A percentile compares a stretch with the other conserved stretches of the same genome.
Evolutionary conservation across 106 monocot species (phyloP).

Genomic region (Dioscorea alata): DNA sequence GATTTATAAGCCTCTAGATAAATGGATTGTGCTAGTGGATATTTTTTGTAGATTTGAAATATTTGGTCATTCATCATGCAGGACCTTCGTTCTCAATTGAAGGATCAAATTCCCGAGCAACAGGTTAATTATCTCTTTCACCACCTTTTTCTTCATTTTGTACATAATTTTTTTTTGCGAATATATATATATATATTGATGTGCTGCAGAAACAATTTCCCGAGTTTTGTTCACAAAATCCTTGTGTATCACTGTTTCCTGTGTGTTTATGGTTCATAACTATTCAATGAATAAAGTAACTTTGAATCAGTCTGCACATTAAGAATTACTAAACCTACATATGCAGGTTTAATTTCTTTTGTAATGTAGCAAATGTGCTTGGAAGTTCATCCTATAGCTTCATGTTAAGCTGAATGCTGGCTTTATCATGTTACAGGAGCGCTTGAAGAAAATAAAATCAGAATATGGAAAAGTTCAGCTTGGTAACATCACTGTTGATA

Average conservation of each 20-base stretch:
- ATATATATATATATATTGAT: not conserved
- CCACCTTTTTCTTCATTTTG: conserved; percentile 1
- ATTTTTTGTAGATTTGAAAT: not conserved
- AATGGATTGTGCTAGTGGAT: not conserved
- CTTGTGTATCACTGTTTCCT: not conserved
- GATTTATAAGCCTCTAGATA: not conserved
- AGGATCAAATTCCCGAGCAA: conserved; percentile 89
- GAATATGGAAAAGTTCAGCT: conserved; percentile 89
- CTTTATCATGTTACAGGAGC: conserved; percentile 48
- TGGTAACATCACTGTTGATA: conserved; percentile 89
- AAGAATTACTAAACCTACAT: not conserved
- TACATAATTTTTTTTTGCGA: not conserved
- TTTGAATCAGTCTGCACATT: not conserved
- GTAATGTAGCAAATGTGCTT: not conserved
- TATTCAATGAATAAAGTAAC: not conserved
- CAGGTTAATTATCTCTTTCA: conserved; percentile 61
- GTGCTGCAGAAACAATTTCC: no score
- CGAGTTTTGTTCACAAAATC: no score
- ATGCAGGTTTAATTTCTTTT: not conserved
- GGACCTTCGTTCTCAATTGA: conserved; percentile 80
- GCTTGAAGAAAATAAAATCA: conserved; percentile 84
- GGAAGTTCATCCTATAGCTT: not conserved
- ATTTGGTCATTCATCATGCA: conserved; percentile 27
- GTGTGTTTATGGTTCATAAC: not conserved
- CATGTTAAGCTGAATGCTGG: no score